Conservation (phyloP, 164 flowering plant genomes). For the Echeveria elegans region DNA sequence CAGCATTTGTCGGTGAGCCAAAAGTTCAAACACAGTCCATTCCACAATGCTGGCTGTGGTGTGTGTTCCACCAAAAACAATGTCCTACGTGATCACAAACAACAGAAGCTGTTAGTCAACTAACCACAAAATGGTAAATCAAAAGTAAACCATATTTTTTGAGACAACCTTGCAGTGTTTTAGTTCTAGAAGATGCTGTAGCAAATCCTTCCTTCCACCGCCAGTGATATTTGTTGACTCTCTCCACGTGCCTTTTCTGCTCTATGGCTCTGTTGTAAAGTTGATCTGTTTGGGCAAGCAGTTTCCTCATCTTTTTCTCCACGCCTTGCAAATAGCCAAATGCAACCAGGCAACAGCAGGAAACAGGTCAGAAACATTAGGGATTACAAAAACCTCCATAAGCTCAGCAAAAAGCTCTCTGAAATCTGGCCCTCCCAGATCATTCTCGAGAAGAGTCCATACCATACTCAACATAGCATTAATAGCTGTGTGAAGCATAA, state of each 20-base stretch:
- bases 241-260: too few relatives aligned
- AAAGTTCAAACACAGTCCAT: conserved; percentile 29
- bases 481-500: conserved; percentile 28
- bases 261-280: too few relatives aligned
- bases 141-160: too few relatives aligned
- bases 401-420: conserved; percentile 23
- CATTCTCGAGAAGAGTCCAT: conserved; percentile 39
- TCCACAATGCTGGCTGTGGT: conserved; percentile 16
- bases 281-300: too few relatives aligned
- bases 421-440: conserved; percentile 26
- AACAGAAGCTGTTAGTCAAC: neutral
- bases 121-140: too few relatives aligned
- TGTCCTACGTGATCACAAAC: conserved; percentile 25
- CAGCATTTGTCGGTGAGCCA: conserved; percentile 21
- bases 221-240: too few relatives aligned
- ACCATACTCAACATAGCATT: conserved; percentile 37
- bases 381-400: too few relatives aligned
- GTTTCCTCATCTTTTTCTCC: conserved; percentile 19
- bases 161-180: conserved; percentile 29
- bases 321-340: conserved; percentile 54
- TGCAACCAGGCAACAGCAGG: conserved; percentile 36
- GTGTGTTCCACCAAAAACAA: conserved; percentile 28
- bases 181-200: conserved; percentile 33
- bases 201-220: conserved; percentile 22
- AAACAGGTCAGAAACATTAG: conserved; percentile 46